phyloP scores from a whole-genome alignment of 441 rosid genomes.

The Arabidopsis lyrata region DNA sequence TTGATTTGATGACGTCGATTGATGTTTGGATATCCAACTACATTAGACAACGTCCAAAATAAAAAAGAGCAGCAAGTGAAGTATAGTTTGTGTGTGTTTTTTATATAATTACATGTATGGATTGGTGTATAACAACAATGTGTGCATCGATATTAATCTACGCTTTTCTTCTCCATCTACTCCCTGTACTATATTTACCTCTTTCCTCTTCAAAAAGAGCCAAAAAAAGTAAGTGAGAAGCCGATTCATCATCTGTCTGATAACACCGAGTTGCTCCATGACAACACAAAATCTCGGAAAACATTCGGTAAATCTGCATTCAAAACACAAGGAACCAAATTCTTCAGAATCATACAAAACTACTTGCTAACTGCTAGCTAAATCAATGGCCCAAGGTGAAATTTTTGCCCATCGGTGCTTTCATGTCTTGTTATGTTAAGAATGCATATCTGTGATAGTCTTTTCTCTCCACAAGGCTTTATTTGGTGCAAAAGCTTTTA shows the following conservation, averaged over 20 bases:
- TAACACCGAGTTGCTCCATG: constrained; percentile 81
- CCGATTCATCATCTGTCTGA: constrained; percentile 56
- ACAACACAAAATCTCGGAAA: constrained; percentile 72
- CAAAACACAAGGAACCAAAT: background rate
- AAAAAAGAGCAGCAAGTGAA: constrained; percentile 18
- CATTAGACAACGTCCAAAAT: constrained; percentile 35
- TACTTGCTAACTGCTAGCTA: constrained; percentile 19
- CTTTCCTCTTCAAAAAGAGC: constrained; percentile 30
- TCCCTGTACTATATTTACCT: constrained; percentile 16
- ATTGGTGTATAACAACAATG: constrained; percentile 25
- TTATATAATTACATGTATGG: constrained; percentile 40
- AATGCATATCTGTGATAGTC: background rate
- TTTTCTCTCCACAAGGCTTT: background rate
- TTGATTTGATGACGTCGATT: constrained; percentile 21
- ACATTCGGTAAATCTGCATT: constrained; percentile 76
- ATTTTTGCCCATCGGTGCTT: background rate
- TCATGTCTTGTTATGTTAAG: background rate
- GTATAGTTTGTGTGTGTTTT: constrained; percentile 12
- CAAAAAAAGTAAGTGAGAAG: constrained; percentile 18
- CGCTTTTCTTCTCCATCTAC: constrained; percentile 18
- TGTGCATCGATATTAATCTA: constrained; percentile 37
- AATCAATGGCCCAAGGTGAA: background rate
- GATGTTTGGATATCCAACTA: constrained; percentile 25
- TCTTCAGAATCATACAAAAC: constrained; percentile 28
- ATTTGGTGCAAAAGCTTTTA: constrained; percentile 3